Evolutionary conservation across 768 basidiomycete genomes (phyloP).

Genomic region (Boletellus ananiceps): DNA sequence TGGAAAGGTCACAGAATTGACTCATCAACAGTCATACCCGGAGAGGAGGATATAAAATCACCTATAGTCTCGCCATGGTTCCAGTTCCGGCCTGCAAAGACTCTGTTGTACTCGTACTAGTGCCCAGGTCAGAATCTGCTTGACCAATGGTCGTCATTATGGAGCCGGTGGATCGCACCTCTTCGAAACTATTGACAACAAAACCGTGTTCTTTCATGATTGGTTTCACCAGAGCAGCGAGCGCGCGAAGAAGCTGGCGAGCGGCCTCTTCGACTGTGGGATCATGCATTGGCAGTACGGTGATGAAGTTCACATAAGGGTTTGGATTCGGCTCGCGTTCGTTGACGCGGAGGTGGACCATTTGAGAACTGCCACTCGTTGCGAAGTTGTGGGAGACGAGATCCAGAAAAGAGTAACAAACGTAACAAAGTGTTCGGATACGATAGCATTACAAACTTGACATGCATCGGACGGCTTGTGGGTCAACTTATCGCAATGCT

Average conservation of each 20-base stretch:
- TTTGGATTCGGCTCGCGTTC: slow-evolving; percentile 70
- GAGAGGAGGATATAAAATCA: slow-evolving; percentile 21
- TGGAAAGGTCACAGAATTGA: slow-evolving; percentile 24
- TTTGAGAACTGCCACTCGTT: background rate
- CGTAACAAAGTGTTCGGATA: background rate
- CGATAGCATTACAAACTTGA: background rate
- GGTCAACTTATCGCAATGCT: slow-evolving; percentile 21
- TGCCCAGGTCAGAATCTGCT: background rate
- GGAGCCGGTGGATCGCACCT: slow-evolving; percentile 41
- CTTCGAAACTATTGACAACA: slow-evolving; percentile 72
- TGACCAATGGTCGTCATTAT: background rate
- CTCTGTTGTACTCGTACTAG: slow-evolving; percentile 73
- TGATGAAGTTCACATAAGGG: slow-evolving; percentile 71
- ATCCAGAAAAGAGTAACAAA: background rate
- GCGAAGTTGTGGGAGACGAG: background rate
- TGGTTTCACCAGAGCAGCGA: slow-evolving; percentile 81
- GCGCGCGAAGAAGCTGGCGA: slow-evolving; percentile 65
- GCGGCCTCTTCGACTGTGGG: slow-evolving; percentile 54
- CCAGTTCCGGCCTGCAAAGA: slow-evolving; percentile 85
- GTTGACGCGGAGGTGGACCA: slow-evolving; percentile 76
- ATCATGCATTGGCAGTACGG: slow-evolving; percentile 44
- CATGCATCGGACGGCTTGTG: background rate
- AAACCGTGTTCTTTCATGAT: slow-evolving; percentile 81
- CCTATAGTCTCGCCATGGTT: slow-evolving; percentile 78
- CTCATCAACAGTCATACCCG: background rate